A percentile compares a stretch with the other conserved stretches of the same genome.
Conservation (phyloP, 2,329 filamentous ascomycete species). For the Phaeoacremonium minimum region DNA sequence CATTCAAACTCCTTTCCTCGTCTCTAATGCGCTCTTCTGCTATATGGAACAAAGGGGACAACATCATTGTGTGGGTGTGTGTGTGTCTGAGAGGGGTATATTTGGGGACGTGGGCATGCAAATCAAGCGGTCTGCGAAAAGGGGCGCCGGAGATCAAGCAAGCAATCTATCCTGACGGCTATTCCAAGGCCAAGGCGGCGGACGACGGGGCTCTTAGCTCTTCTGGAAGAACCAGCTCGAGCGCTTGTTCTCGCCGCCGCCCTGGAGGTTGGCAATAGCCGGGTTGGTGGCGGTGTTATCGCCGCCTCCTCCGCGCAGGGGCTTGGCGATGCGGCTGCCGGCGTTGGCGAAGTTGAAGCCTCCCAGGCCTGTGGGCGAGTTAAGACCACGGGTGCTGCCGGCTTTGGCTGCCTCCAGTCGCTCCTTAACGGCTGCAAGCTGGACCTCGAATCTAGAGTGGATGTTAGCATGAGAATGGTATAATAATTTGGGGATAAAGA, state of each 20-base stretch:
- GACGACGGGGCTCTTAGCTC: constrained; percentile 21
- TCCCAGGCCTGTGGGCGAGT: constrained; percentile 53
- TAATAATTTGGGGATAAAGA: constrained; percentile 4
- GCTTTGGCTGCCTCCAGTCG: constrained; percentile 92
- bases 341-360: constrained; percentile 68
- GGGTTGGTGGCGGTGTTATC: constrained; percentile 44
- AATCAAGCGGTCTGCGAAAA: no score
- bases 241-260: constrained; percentile 57
- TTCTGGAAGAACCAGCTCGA: constrained; percentile 74
- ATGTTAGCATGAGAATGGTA: constrained; percentile 7
- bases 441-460: constrained; percentile 78
- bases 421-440: constrained; percentile 96
- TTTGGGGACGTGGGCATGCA: no score
- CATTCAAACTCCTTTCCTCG: background rate
- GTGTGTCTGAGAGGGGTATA: no score
- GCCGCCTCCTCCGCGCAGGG: constrained; percentile 59
- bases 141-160: no score
- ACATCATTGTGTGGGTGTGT: no score
- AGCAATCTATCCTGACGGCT: no score
- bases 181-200: background rate
- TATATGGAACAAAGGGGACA: background rate
- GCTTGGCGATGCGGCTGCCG: constrained; percentile 66
- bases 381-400: constrained; percentile 81
- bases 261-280: constrained; percentile 52
- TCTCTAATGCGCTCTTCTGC: background rate